Percentiles rank a stretch among this genome's conserved stretches.
These are phyloP conservation scores for Suzukiozyma palmioleophila DNA, from an alignment of 1,139 yeast genomes.

Conservation along the genomic window DNA sequence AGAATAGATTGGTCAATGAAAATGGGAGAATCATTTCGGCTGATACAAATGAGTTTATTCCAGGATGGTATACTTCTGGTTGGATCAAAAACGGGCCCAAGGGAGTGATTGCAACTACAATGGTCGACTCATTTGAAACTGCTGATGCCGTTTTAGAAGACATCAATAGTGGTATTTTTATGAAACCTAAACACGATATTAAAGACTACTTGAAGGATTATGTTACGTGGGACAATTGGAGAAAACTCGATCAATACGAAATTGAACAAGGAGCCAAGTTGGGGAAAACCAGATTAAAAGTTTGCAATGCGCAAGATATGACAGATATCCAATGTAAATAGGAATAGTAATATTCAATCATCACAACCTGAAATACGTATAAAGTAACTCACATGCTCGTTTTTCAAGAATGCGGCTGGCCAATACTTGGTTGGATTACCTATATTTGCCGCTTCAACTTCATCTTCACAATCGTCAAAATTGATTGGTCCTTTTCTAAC, in stretches of 20 bases:
- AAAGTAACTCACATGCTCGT: conserved; percentile 34
- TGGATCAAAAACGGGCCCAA: conserved; percentile 89
- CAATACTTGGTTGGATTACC: conserved; percentile 1
- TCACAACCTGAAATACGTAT: conserved; percentile 31
- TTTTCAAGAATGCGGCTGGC: conserved; percentile 7
- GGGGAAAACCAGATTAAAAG: conserved; percentile 59
- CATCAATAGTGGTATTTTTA: conserved; percentile 31
- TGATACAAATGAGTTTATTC: conserved; percentile 17
- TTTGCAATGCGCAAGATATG: conserved; percentile 49
- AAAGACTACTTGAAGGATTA: conserved; percentile 18
- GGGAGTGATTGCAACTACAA: conserved; percentile 90
- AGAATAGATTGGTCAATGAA: conserved; percentile 54
- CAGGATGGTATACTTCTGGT: conserved; percentile 77
- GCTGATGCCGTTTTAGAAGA: conserved; percentile 65
- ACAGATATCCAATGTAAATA: conserved; percentile 24
- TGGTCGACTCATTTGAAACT: conserved; percentile 78
- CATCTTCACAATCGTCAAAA: conserved; percentile 2
- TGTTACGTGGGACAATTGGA: conserved; percentile 76
- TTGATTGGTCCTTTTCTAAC: conserved; percentile 14
- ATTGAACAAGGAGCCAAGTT: conserved; percentile 35
- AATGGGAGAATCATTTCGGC: conserved; percentile 53
- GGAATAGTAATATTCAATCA: conserved; percentile 5
- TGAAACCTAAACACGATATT: conserved; percentile 14
- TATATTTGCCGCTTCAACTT: conserved; percentile 2
- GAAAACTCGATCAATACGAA: conserved; percentile 53